phyloP scores from a whole-genome alignment of 257 asterid genomes.

The Voacanga thouarsii region DNA sequence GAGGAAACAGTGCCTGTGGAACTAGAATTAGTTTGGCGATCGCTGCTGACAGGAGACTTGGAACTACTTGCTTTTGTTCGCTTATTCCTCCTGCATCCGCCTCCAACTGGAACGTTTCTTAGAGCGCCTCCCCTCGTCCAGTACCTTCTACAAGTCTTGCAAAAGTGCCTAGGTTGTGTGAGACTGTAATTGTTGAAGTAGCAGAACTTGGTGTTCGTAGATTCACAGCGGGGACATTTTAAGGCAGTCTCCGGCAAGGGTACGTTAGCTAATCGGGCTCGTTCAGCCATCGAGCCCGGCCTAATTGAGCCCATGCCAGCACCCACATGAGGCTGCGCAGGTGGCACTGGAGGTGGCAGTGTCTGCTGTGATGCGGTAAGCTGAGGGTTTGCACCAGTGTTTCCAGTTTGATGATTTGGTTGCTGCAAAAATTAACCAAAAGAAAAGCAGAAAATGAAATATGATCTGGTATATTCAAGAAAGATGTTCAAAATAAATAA shows the following conservation, averaged over 20 bases:
- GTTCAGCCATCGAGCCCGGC: slow-evolving; percentile 83
- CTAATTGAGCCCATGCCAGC: slow-evolving; percentile 53
- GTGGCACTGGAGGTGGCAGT: slow-evolving; percentile 36
- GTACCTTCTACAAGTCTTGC: slow-evolving; percentile 87
- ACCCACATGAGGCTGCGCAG: slow-evolving; percentile 47
- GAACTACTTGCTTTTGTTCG: slow-evolving; percentile 54
- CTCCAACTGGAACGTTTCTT: slow-evolving; percentile 86
- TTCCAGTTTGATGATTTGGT: slow-evolving; percentile 44
- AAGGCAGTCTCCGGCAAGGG: slow-evolving; percentile 73
- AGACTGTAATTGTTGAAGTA: slow-evolving; percentile 93
- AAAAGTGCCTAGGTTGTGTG: slow-evolving; percentile 89
- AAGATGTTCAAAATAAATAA: slow-evolving; percentile 20
- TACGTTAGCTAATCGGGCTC: slow-evolving; percentile 86
- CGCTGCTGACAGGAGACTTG: slow-evolving; percentile 60
- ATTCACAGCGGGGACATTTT: slow-evolving; percentile 93
- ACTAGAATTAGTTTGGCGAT: slow-evolving; percentile 41
- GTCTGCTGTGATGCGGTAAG: slow-evolving; percentile 31
- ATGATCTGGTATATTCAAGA: slow-evolving; percentile 46
- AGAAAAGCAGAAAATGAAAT: slow-evolving; percentile 24
- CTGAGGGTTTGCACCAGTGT: slow-evolving; percentile 42
- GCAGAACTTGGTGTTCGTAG: slow-evolving; percentile 84
- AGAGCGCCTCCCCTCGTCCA: slow-evolving; percentile 95
- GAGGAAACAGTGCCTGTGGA: slow-evolving; percentile 49
- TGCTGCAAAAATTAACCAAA: slow-evolving; percentile 43
- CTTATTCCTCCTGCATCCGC: slow-evolving; percentile 83